phyloP scores from a whole-genome alignment of 1,139 yeast species.

The Pichia sp. region DNA sequence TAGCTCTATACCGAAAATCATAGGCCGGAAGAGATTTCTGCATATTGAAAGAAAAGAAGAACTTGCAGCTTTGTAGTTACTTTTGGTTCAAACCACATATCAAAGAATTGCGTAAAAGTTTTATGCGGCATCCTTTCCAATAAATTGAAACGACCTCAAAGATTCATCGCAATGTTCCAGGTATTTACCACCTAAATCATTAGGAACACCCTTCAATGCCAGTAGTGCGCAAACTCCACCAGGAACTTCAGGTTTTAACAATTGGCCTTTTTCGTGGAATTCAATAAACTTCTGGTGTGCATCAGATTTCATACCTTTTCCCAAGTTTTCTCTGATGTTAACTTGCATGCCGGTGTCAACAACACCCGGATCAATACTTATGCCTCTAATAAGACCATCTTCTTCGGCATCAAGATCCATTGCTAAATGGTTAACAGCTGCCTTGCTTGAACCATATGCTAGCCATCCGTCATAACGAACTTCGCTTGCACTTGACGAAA shows the following conservation, averaged over 20 bases:
- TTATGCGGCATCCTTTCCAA: too few species aligned
- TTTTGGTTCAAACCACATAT: too few species aligned
- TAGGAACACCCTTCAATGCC: constrained; percentile 53
- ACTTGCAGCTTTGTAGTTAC: too few species aligned
- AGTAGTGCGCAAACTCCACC: constrained; percentile 64
- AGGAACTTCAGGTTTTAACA: constrained; percentile 65
- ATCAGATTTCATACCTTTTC: constrained; percentile 53
- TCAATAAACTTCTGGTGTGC: constrained; percentile 56
- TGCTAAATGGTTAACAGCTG: constrained; percentile 77
- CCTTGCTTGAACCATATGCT: constrained; percentile 85
- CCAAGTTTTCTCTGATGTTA: constrained; percentile 61
- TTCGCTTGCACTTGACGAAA: constrained; percentile 79
- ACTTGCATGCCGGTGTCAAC: constrained; percentile 85
- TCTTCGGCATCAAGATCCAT: constrained; percentile 65
- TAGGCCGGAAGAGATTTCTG: too few species aligned
- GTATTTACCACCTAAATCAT: constrained; percentile 57
- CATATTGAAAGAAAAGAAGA: too few species aligned
- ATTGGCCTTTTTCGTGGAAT: constrained; percentile 49
- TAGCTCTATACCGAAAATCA: too few species aligned
- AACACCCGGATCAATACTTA: constrained; percentile 86
- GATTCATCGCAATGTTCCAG: constrained; percentile 53
- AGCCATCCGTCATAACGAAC: constrained; percentile 69
- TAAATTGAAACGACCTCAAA: too few species aligned
- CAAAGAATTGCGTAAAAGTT: too few species aligned
- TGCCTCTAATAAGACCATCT: constrained; percentile 45